phyloP scores from a whole-genome alignment of 768 basidiomycete genomes.

The Podaxis pistillaris region DNA sequence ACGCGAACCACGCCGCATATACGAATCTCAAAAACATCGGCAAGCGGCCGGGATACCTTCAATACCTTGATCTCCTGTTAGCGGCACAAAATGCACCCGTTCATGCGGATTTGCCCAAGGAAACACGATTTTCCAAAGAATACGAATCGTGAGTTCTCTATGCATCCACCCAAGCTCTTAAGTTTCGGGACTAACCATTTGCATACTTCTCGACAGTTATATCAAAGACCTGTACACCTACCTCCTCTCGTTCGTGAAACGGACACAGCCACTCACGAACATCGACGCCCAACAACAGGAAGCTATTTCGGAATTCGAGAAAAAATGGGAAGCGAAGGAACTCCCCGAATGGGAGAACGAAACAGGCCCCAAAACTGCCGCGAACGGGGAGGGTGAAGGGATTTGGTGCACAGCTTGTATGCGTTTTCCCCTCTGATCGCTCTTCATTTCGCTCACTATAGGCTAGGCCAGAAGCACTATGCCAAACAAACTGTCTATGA shows the following conservation, averaged over 20 bases:
- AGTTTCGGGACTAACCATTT: too few species aligned
- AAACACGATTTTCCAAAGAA: slow-evolving; percentile 67
- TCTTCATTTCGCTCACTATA: slow-evolving; percentile 12
- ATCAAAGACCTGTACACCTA: slow-evolving; percentile 81
- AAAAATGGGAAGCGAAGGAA: slow-evolving; percentile 77
- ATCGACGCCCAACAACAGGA: slow-evolving; percentile 64
- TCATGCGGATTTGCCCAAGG: slow-evolving; percentile 68
- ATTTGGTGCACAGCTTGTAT: slow-evolving; percentile 95
- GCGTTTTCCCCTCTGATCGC: slow-evolving; percentile 25
- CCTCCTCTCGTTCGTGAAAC: slow-evolving; percentile 81
- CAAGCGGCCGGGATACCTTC: slow-evolving; percentile 85
- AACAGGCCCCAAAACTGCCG: slow-evolving; percentile 37
- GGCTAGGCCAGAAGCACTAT: slow-evolving; percentile 87
- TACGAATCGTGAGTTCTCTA: slow-evolving; percentile 65
- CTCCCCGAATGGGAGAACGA: slow-evolving; percentile 76
- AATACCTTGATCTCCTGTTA: slow-evolving; percentile 88
- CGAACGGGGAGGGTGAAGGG: slow-evolving; percentile 49
- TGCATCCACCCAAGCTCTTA: not conserved
- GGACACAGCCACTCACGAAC: slow-evolving; percentile 82
- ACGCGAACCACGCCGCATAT: slow-evolving; percentile 84
- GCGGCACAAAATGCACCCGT: slow-evolving; percentile 57
- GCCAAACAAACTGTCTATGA: slow-evolving; percentile 98
- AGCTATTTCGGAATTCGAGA: slow-evolving; percentile 68
- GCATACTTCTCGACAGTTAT: slow-evolving; percentile 50
- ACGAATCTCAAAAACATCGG: slow-evolving; percentile 86